These are phyloP conservation scores for Suillus tomentosus DNA, from an alignment of 768 basidiomycete species.

Conservation along the genomic window DNA sequence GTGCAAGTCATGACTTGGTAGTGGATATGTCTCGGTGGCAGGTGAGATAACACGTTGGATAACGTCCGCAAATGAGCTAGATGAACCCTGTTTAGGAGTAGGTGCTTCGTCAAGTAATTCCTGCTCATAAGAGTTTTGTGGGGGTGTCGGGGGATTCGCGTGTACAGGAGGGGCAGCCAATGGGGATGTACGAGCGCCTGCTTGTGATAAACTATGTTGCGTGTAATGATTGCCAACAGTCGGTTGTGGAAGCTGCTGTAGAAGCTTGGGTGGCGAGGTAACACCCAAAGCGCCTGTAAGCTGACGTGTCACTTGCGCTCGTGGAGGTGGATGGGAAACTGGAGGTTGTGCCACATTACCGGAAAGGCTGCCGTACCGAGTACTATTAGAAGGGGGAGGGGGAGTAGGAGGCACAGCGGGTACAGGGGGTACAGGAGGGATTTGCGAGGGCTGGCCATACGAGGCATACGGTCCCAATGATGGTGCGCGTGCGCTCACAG, in stretches of 20 bases:
- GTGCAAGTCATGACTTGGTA: conserved; percentile 6
- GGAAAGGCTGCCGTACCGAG: conserved; percentile 1
- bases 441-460: conserved; percentile 16
- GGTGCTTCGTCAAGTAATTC: conserved; percentile 5
- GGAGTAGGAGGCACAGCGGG: conserved; percentile 16
- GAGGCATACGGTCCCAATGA: conserved; percentile 9
- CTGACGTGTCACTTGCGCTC: neutral
- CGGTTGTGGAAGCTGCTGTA: conserved; percentile 6
- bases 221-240: neutral
- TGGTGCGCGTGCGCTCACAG: conserved; percentile 25
- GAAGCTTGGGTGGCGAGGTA: conserved; percentile 2
- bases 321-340: conserved; percentile 14
- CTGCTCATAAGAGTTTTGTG: neutral
- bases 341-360: neutral
- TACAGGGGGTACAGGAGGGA: conserved; percentile 23
- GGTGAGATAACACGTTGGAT: neutral
- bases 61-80: neutral
- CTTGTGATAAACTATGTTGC: neutral
- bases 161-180: conserved; percentile 3
- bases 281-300: neutral
- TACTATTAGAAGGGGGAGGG: neutral
- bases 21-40: neutral
- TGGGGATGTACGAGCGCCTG: neutral
- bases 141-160: conserved; percentile 7
- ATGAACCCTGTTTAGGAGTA: conserved; percentile 10